Evolutionary conservation across 73 alveolate species (phyloP).

Genomic region (Paramecium biaurelia): DNA sequence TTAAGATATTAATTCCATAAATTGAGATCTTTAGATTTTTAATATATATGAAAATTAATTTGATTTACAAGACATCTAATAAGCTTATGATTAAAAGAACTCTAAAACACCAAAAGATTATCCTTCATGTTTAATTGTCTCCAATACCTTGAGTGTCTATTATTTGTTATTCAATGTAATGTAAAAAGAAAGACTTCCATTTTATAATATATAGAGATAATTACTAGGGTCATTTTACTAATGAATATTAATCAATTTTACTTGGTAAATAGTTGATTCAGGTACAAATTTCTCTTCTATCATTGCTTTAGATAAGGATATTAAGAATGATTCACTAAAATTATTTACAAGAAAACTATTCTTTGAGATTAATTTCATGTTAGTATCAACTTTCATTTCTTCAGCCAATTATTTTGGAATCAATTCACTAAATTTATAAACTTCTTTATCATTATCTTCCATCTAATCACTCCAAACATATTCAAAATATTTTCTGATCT

Average conservation of each 20-base stretch:
- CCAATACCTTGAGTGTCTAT: neutral
- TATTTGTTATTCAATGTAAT: neutral
- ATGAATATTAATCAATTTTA: neutral
- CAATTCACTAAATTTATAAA: neutral
- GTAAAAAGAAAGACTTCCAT: neutral
- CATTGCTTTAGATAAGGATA: neutral
- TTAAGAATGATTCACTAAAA: neutral
- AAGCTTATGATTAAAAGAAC: neutral
- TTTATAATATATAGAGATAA: neutral
- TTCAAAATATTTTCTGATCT: conserved; percentile 30
- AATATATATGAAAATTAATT: neutral
- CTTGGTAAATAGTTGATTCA: neutral
- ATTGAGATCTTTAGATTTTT: neutral
- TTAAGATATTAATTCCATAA: neutral
- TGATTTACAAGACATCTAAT: conserved; percentile 29
- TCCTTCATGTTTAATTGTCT: neutral
- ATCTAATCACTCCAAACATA: conserved; percentile 3
- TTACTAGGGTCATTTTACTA: neutral
- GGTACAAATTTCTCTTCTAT: conserved; percentile 30
- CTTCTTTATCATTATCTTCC: conserved; percentile 35
- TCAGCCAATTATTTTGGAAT: neutral
- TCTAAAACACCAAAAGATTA: conserved; percentile 11
- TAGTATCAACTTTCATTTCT: conserved; percentile 29
- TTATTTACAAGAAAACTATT: neutral
- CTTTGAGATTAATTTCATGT: neutral